Evolutionary conservation across 345 rosid genomes (phyloP).

Genomic region (Corchorus olitorius): DNA sequence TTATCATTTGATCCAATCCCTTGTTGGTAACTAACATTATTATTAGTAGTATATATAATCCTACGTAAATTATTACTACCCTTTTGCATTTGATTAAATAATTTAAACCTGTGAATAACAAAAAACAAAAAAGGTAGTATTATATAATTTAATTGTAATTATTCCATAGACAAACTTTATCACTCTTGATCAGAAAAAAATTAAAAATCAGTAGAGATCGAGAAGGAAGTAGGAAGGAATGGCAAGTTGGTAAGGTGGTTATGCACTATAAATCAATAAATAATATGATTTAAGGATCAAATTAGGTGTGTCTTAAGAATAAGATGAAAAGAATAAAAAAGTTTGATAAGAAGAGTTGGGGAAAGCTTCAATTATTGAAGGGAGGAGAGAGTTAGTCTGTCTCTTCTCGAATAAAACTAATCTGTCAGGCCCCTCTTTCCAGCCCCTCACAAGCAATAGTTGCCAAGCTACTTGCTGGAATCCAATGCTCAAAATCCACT

Average conservation of each 20-base stretch:
- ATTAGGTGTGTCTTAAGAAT: slow-evolving; percentile 31
- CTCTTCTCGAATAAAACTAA: slow-evolving; percentile 15
- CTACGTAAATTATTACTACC: no score
- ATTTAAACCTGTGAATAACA: not conserved
- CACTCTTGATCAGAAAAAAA: not conserved
- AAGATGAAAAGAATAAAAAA: not conserved
- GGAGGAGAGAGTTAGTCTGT: slow-evolving; percentile 25
- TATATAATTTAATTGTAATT: not conserved
- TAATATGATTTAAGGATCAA: slow-evolving; percentile 17
- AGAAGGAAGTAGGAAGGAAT: not conserved
- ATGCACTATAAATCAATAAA: slow-evolving; percentile 15
- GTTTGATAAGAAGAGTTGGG: not conserved
- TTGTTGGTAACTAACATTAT: no score
- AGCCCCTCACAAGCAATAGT: slow-evolving; percentile 18
- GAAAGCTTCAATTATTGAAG: slow-evolving; percentile 40
- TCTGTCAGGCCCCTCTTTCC: slow-evolving; percentile 21
- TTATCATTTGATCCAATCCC: no score
- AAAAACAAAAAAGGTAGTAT: not conserved
- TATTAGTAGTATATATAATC: no score
- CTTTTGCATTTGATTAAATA: no score
- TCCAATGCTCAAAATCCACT: slow-evolving; percentile 23
- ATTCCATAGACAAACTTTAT: not conserved
- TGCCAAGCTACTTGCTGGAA: slow-evolving; percentile 28
- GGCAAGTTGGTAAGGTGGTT: slow-evolving; percentile 26
- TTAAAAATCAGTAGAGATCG: not conserved